A percentile compares a stretch with the other conserved stretches of the same genome.
Evolutionary conservation across 805 yeast species (phyloP).

Genomic region (Hanseniaspora meyeri): DNA sequence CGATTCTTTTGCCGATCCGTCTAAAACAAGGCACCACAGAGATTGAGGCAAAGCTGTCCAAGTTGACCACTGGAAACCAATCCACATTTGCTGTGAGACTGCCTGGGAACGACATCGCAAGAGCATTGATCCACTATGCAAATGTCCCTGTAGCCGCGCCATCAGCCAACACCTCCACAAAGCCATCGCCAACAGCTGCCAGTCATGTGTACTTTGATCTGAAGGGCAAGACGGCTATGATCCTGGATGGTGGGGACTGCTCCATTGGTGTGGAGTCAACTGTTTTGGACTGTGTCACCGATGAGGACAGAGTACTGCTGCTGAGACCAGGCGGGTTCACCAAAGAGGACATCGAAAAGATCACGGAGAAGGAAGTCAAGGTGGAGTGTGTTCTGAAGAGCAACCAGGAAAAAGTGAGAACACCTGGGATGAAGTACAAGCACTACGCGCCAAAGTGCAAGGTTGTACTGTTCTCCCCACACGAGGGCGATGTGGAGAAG

Average conservation of each 20-base stretch:
- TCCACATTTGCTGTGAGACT: constrained; percentile 84
- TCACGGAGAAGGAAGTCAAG: constrained; percentile 38
- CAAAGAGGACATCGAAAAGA: constrained; percentile 43
- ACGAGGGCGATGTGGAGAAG: constrained; percentile 31
- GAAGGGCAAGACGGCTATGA: constrained; percentile 64
- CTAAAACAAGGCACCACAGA: constrained; percentile 19
- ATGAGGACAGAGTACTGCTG: constrained; percentile 59
- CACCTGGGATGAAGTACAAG: constrained; percentile 96
- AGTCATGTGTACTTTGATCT: constrained; percentile 74
- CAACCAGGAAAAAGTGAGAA: constrained; percentile 60
- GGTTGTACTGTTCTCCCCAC: constrained; percentile 52
- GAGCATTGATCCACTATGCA: constrained; percentile 74
- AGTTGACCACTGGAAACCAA: constrained; percentile 73
- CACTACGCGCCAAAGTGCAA: constrained; percentile 88
- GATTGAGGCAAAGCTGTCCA: constrained; percentile 39
- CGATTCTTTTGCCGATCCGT: constrained; percentile 62
- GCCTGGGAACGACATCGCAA: constrained; percentile 77
- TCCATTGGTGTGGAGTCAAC: constrained; percentile 88
- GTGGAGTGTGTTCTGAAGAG: constrained; percentile 32
- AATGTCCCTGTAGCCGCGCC: constrained; percentile 95
- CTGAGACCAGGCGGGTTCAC: constrained; percentile 91
- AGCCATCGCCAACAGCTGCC: constrained; percentile 88
- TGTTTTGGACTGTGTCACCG: constrained; percentile 76
- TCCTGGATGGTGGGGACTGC: constrained; percentile 84
- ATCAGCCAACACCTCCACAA: constrained; percentile 89